phyloP scores from a whole-genome alignment of 306 rosid species.

The Datisca glomerata region DNA sequence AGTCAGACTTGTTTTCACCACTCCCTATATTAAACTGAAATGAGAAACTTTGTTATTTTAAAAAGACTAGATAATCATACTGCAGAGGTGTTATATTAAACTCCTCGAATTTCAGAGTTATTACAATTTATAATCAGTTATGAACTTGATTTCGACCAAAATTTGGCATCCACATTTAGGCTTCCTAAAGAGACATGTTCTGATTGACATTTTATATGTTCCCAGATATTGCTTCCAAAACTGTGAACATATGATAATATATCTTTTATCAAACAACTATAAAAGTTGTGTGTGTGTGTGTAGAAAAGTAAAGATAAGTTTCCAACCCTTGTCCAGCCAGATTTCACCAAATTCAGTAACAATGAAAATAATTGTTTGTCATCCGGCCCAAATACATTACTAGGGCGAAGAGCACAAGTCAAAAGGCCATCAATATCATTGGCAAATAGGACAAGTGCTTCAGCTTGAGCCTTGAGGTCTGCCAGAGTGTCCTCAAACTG shows the following conservation, averaged over 20 bases:
- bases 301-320: constrained; percentile 7
- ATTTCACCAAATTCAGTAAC: constrained; percentile 46
- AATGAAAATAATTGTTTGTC: constrained; percentile 52
- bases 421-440: constrained; percentile 69
- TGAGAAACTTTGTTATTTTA: constrained; percentile 47
- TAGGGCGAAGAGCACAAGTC: constrained; percentile 87
- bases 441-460: constrained; percentile 55
- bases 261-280: too few relatives aligned
- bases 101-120: neutral
- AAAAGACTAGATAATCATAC: constrained; percentile 6
- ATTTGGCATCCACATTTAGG: neutral
- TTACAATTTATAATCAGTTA: neutral
- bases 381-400: constrained; percentile 82
- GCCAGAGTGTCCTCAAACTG: constrained; percentile 48
- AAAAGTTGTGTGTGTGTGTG: too few relatives aligned
- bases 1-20: constrained; percentile 63
- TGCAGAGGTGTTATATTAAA: constrained; percentile 1
- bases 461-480: constrained; percentile 87
- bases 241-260: too few relatives aligned
- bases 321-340: constrained; percentile 60
- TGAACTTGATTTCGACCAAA: neutral
- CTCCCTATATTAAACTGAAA: constrained; percentile 86
- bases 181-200: neutral
- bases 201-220: neutral
- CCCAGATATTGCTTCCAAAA: too few relatives aligned